These are phyloP conservation scores for Neophaeococcomyces mojaviensis DNA, from an alignment of 2,329 filamentous ascomycete genomes.

Conservation along the genomic window DNA sequence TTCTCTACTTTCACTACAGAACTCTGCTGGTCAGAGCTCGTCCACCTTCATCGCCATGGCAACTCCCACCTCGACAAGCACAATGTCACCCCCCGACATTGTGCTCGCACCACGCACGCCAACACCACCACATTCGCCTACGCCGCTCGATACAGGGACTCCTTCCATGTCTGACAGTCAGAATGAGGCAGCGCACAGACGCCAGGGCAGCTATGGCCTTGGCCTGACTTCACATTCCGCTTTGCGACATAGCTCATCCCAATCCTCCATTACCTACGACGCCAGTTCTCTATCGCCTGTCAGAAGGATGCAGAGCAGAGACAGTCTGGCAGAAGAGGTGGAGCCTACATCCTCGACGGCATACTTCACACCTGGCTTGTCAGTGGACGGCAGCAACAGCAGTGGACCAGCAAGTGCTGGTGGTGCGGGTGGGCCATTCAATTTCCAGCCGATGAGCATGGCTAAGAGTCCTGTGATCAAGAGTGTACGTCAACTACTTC, in stretches of 20 bases:
- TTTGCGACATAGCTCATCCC: not conserved
- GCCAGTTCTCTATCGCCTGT: conserved; percentile 42
- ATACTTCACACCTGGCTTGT: conserved; percentile 29
- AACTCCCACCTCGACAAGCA: conserved; percentile 11
- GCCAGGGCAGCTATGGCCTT: conserved; percentile 4
- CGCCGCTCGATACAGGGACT: conserved; percentile 20
- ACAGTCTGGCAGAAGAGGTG: conserved; percentile 23
- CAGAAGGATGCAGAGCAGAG: conserved; percentile 8
- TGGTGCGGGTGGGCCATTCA: conserved; percentile 61
- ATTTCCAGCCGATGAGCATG: conserved; percentile 79
- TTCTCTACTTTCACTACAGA: not conserved
- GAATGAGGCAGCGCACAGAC: conserved; percentile 3
- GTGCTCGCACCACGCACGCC: conserved; percentile 53
- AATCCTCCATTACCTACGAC: conserved; percentile 29
- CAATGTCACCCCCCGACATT: conserved; percentile 26
- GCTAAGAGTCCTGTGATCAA: conserved; percentile 65
- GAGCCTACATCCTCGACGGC: conserved; percentile 30
- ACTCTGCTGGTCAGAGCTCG: conserved; percentile 5
- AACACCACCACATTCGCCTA: conserved; percentile 50
- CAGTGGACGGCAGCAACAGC: conserved; percentile 24
- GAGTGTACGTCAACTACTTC: conserved; percentile 50
- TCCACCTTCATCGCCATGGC: not conserved
- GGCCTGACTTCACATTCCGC: conserved; percentile 3
- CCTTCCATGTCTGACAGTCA: not conserved
- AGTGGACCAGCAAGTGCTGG: conserved; percentile 22